These are phyloP conservation scores for Leishmania lainsoni DNA, from an alignment of 208 protist species.

Conservation along the genomic window DNA sequence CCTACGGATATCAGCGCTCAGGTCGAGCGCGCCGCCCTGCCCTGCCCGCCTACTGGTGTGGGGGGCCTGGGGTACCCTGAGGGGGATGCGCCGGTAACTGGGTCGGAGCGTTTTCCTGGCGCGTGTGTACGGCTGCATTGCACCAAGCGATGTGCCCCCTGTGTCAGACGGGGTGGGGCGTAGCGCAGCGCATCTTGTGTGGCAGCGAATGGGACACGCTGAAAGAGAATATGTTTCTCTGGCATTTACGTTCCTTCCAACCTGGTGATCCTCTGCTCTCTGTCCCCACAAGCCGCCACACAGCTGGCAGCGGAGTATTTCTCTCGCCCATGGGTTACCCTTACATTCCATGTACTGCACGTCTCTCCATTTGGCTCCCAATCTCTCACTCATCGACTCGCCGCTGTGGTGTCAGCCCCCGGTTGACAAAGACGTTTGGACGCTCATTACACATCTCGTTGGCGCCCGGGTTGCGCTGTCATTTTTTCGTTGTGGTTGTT, in stretches of 20 bases:
- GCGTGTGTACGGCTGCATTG: too few species aligned
- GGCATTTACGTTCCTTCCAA: neutral
- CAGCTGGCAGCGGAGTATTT: neutral
- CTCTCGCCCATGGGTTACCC: neutral
- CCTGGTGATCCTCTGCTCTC: neutral
- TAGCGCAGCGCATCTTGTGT: too few species aligned
- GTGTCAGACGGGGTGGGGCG: too few species aligned
- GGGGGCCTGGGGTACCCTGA: neutral
- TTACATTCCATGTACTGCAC: neutral
- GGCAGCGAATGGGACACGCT: too few species aligned
- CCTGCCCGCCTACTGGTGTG: neutral
- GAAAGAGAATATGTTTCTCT: too few species aligned
- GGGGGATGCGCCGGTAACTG: neutral
- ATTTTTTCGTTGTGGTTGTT: neutral
- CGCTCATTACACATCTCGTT: neutral
- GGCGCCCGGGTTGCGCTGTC: neutral
- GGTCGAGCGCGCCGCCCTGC: neutral
- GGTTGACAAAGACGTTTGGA: neutral
- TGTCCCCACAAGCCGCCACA: neutral
- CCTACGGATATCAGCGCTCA: too few species aligned
- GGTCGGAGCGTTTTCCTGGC: neutral
- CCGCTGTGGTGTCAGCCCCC: neutral
- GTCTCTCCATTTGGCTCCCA: neutral
- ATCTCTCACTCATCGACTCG: neutral
- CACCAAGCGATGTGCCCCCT: too few species aligned